Conservation (phyloP, 2,329 filamentous ascomycete genomes). For the Penicillium sp. region DNA sequence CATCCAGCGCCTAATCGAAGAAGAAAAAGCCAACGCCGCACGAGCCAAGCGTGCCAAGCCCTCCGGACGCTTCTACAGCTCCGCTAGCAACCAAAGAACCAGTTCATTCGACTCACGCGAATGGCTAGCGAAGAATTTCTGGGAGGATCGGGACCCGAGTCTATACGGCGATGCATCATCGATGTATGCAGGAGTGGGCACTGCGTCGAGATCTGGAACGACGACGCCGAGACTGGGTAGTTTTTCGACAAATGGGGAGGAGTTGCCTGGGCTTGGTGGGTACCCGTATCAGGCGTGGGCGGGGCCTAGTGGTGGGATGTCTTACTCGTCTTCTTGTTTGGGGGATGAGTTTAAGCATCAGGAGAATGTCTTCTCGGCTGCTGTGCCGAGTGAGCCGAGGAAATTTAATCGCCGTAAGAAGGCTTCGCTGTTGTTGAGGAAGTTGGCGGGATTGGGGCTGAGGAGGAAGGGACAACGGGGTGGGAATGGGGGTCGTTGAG, state of each 20-base stretch:
- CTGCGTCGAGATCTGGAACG: neutral
- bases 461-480: slow-evolving; percentile 1
- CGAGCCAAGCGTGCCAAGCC: neutral
- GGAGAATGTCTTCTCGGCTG: slow-evolving; percentile 13
- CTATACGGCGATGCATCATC: slow-evolving; percentile 6
- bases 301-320: neutral
- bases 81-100: slow-evolving; percentile 3
- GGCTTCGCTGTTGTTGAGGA: slow-evolving; percentile 21
- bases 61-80: slow-evolving; percentile 22
- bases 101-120: neutral
- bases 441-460: slow-evolving; percentile 19
- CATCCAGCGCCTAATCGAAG: neutral
- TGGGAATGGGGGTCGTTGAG: neutral
- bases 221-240: neutral
- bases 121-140: slow-evolving; percentile 6
- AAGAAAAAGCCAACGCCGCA: neutral
- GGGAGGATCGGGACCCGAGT: slow-evolving; percentile 7
- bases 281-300: neutral
- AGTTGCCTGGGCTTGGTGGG: neutral
- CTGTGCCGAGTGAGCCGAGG: neutral
- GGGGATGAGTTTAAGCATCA: slow-evolving; percentile 3
- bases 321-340: slow-evolving; percentile 2
- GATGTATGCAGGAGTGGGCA: neutral
- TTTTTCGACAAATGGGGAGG: neutral
- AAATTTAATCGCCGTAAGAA: slow-evolving; percentile 10